phyloP scores from a whole-genome alignment of 2,329 filamentous ascomycete species.

The Paracoccidioides lutzii region DNA sequence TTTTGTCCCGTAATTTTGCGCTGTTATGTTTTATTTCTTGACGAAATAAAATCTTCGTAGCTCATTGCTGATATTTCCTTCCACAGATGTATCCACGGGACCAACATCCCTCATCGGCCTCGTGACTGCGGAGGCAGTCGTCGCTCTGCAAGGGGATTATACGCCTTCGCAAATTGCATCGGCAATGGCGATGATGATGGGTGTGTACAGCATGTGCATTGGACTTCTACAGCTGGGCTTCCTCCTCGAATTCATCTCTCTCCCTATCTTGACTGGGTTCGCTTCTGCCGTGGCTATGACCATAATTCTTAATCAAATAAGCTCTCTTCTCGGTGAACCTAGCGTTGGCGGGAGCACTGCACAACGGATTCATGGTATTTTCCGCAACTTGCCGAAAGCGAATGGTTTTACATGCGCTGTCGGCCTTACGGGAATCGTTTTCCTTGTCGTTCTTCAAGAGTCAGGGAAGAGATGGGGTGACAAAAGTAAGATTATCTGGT shows the following conservation, averaged over 20 bases:
- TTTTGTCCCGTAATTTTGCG: background rate
- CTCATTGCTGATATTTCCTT: slow-evolving; percentile 3
- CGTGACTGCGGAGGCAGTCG: slow-evolving; percentile 36
- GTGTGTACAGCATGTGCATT: slow-evolving; percentile 45
- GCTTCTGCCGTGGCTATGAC: slow-evolving; percentile 53
- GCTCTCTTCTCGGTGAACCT: slow-evolving; percentile 44
- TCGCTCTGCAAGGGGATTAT: slow-evolving; percentile 41
- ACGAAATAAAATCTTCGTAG: no score
- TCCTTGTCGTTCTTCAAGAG: slow-evolving; percentile 45
- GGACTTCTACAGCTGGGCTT: slow-evolving; percentile 52
- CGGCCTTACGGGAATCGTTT: slow-evolving; percentile 45
- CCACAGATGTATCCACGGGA: slow-evolving; percentile 44
- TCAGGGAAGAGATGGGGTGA: slow-evolving; percentile 47
- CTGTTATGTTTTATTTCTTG: background rate
- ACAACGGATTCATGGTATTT: slow-evolving; percentile 46
- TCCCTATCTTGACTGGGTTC: slow-evolving; percentile 51
- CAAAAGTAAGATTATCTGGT: slow-evolving; percentile 45
- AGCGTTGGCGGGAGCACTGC: slow-evolving; percentile 41
- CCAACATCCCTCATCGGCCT: slow-evolving; percentile 50
- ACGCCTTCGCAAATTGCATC: slow-evolving; percentile 44
- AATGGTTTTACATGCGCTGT: slow-evolving; percentile 45
- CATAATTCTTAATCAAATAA: slow-evolving; percentile 52
- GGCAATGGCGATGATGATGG: slow-evolving; percentile 51
- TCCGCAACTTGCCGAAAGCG: slow-evolving; percentile 45
- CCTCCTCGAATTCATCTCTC: slow-evolving; percentile 52